phyloP scores from a whole-genome alignment of 2,329 filamentous ascomycete genomes.

The Calonectria honghensis region DNA sequence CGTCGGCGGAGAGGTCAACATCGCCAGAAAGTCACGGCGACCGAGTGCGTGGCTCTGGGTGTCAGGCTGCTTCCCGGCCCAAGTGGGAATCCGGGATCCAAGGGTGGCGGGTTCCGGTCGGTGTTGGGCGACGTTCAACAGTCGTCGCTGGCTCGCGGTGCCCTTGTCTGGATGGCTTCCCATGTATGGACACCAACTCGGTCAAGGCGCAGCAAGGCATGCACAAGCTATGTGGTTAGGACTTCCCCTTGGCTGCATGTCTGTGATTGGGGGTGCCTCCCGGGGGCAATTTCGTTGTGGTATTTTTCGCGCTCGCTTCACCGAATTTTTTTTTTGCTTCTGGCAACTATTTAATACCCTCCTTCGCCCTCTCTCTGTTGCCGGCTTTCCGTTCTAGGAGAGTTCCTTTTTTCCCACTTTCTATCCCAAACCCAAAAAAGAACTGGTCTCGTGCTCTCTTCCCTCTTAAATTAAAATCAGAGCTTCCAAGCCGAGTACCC shows the following conservation, averaged over 20 bases:
- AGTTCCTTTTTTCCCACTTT: not conserved
- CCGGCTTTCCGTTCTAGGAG: not conserved
- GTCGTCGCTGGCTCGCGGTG: slow-evolving; percentile 19
- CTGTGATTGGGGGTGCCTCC: slow-evolving; percentile 14
- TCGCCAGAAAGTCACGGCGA: not conserved
- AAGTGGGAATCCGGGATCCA: slow-evolving; percentile 35
- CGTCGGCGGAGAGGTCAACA: slow-evolving; percentile 29
- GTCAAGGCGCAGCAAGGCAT: slow-evolving; percentile 5
- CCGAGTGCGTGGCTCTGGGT: not conserved
- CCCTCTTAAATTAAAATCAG: slow-evolving; percentile 15
- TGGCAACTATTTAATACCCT: slow-evolving; percentile 22
- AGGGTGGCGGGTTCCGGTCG: slow-evolving; percentile 33
- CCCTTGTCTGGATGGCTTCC: slow-evolving; percentile 38
- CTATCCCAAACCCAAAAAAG: slow-evolving; percentile 17
- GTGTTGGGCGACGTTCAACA: slow-evolving; percentile 21
- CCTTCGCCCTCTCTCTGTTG: slow-evolving; percentile 1
- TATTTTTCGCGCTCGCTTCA: slow-evolving; percentile 11
- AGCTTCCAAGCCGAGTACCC: slow-evolving; percentile 35
- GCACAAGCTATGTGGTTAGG: slow-evolving; percentile 29
- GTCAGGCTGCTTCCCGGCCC: not conserved
- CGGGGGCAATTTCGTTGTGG: slow-evolving; percentile 21
- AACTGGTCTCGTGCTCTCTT: slow-evolving; percentile 33
- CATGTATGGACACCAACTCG: slow-evolving; percentile 34
- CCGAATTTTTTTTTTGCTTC: slow-evolving; percentile 10
- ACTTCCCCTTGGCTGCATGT: slow-evolving; percentile 19